These are phyloP conservation scores for Fraxinus americana DNA, from an alignment of 257 asterid species.

Conservation along the genomic window DNA sequence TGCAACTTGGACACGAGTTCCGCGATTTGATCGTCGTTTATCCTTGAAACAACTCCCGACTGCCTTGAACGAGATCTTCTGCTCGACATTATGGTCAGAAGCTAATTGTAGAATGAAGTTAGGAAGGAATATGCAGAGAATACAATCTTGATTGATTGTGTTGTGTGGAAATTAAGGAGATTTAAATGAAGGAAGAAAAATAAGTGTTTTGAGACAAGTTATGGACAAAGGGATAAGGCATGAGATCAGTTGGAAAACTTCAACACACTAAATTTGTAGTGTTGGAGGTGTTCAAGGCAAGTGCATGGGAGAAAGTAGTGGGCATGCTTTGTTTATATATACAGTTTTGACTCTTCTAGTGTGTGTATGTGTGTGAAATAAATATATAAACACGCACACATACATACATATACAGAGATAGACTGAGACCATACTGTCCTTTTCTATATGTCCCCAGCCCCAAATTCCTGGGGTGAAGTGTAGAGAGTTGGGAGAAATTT, in stretches of 20 bases:
- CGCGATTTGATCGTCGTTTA: conserved; percentile 47
- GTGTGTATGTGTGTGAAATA: background rate
- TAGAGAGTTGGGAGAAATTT: conserved; percentile 9
- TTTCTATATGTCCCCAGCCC: conserved; percentile 23
- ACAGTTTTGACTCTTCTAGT: background rate
- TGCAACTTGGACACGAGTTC: conserved; percentile 52
- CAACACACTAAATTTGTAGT: conserved; percentile 20
- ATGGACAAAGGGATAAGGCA: conserved; percentile 39
- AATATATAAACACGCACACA: no score
- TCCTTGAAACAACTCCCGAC: conserved; percentile 34
- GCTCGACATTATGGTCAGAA: conserved; percentile 42
- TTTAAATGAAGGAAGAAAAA: conserved; percentile 24
- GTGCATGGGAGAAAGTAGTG: conserved; percentile 43
- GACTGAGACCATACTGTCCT: conserved; percentile 22
- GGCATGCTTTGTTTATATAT: conserved; percentile 37
- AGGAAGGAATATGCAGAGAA: background rate
- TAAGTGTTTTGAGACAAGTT: conserved; percentile 32
- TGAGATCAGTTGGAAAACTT: conserved; percentile 20
- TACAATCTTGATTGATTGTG: no score
- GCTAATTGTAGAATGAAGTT: background rate
- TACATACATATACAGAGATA: no score
- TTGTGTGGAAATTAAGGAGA: background rate
- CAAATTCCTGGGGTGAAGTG: conserved; percentile 32
- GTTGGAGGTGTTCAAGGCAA: conserved; percentile 42
- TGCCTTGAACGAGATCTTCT: conserved; percentile 51